Evolutionary conservation across 805 yeast species (phyloP).

Genomic region (Saccharomycodes ludwigii): DNA sequence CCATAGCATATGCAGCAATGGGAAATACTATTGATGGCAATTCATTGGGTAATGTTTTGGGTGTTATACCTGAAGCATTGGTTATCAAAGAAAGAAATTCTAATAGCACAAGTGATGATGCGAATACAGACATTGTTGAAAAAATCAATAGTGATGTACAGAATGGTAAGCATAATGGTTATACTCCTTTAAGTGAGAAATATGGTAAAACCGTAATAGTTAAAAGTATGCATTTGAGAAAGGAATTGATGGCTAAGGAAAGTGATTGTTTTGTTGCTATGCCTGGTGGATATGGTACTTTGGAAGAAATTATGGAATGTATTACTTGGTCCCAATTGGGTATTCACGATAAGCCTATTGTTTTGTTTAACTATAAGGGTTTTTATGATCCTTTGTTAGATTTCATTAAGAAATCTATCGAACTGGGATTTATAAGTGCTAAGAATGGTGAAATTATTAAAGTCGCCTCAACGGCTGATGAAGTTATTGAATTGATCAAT

Average conservation of each 20-base stretch:
- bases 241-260: slow-evolving; percentile 74
- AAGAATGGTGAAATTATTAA: slow-evolving; percentile 57
- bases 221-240: slow-evolving; percentile 81
- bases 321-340: slow-evolving; percentile 87
- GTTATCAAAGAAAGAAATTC: slow-evolving; percentile 57
- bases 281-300: slow-evolving; percentile 88
- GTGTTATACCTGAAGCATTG: slow-evolving; percentile 76
- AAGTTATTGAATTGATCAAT: slow-evolving; percentile 50
- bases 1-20: slow-evolving; percentile 53
- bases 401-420: slow-evolving; percentile 48
- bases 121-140: slow-evolving; percentile 2
- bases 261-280: slow-evolving; percentile 80
- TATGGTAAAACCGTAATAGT: slow-evolving; percentile 77
- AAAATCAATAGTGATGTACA: too few relatives aligned
- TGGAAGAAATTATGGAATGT: slow-evolving; percentile 83
- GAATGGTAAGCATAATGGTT: slow-evolving; percentile 53
- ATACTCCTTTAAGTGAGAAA: slow-evolving; percentile 40
- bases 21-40: slow-evolving; percentile 27
- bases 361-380: slow-evolving; percentile 66
- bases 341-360: slow-evolving; percentile 72
- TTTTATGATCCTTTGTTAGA: slow-evolving; percentile 59
- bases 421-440: slow-evolving; percentile 53
- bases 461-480: slow-evolving; percentile 57
- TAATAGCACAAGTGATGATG: slow-evolving; percentile 25
- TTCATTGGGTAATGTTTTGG: slow-evolving; percentile 72